These are phyloP conservation scores for Dendrobium nobile DNA, from an alignment of 106 monocot genomes.

Conservation along the genomic window DNA sequence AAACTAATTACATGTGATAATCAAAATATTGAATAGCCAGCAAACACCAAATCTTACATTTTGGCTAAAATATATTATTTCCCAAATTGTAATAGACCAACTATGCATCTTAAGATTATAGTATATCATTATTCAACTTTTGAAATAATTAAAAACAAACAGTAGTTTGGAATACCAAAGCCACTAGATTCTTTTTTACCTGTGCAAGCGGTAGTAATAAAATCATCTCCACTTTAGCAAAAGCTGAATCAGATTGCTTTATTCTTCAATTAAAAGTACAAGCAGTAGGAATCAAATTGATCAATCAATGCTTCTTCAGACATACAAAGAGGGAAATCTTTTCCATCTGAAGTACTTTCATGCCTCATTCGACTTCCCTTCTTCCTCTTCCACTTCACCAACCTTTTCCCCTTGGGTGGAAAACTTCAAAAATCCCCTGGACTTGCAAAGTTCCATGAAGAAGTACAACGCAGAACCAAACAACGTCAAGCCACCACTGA, in stretches of 20 bases:
- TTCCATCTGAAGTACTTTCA: not conserved
- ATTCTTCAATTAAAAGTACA: not conserved
- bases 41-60: too few species aligned
- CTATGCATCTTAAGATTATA: too few species aligned
- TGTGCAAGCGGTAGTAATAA: not conserved
- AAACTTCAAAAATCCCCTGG: constrained; percentile 42
- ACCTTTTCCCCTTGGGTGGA: constrained; percentile 5
- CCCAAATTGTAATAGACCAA: too few species aligned
- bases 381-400: constrained; percentile 13
- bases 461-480: constrained; percentile 37
- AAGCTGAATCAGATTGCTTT: not conserved
- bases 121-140: too few species aligned
- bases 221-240: not conserved
- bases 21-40: too few species aligned
- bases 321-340: not conserved
- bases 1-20: too few species aligned
- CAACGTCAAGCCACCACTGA: constrained; percentile 43
- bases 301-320: not conserved
- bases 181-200: too few species aligned
- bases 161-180: too few species aligned
- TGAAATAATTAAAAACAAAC: too few species aligned
- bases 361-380: not conserved
- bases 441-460: constrained; percentile 39
- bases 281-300: too few species aligned
- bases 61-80: too few species aligned